These are phyloP conservation scores for Musa balbisiana DNA, from an alignment of 202 grass and related monocot genomes.

Conservation along the genomic window DNA sequence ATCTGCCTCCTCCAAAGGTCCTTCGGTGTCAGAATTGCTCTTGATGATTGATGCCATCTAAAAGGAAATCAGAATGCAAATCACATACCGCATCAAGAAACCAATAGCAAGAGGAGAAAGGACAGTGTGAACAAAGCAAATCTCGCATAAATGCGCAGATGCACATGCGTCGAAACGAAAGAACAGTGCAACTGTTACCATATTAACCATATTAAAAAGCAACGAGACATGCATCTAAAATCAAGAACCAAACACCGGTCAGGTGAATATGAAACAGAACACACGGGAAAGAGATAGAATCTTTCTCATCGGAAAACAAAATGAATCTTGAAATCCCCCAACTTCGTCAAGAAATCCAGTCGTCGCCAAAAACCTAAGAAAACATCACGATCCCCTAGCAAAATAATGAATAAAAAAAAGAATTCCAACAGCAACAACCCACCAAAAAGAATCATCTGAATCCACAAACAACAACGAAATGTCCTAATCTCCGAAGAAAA, in stretches of 20 bases:
- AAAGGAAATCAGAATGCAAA: not conserved
- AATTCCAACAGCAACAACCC: not conserved
- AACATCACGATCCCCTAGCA: not conserved
- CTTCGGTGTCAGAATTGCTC: not conserved
- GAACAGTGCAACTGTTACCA: not conserved
- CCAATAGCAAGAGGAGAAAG: not conserved
- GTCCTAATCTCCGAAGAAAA: no score
- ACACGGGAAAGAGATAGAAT: not conserved
- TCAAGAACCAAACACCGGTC: not conserved
- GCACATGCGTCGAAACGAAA: not conserved
- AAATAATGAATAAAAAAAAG: not conserved
- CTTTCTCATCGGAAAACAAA: not conserved
- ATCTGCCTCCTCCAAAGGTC: not conserved
- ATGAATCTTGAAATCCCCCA: not conserved
- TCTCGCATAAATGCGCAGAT: not conserved
- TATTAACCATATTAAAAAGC: not conserved
- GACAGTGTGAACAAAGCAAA: not conserved
- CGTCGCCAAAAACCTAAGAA: not conserved
- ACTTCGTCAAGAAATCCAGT: not conserved
- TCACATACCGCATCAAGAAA: not conserved
- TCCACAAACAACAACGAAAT: no score
- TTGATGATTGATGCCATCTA: slow-evolving; percentile 12
- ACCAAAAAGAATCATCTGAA: not conserved
- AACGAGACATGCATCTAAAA: not conserved
- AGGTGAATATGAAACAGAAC: not conserved